Percentiles rank a stretch among this genome's conserved stretches.
phyloP scores from a whole-genome alignment of 2,329 filamentous ascomycete species.

The Aspergillus tamarii region DNA sequence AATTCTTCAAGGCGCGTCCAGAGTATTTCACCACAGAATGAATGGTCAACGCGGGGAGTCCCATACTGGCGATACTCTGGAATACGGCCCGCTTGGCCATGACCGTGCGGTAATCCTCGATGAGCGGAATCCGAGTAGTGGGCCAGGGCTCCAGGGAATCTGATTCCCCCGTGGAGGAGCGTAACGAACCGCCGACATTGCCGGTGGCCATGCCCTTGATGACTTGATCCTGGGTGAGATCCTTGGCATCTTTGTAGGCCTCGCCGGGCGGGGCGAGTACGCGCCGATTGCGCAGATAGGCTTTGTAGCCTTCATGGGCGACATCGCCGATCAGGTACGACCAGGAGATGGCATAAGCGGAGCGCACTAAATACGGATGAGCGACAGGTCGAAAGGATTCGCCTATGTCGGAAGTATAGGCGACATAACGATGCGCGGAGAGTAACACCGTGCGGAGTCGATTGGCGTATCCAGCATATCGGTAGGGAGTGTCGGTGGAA shows the following conservation, averaged over 20 bases:
- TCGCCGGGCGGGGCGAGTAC: conserved; percentile 69
- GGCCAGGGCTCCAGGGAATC: conserved; percentile 40
- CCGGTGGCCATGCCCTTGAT: conserved; percentile 41
- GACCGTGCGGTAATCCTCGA: conserved; percentile 88
- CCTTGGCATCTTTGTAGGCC: conserved; percentile 43
- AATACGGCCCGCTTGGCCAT: conserved; percentile 91
- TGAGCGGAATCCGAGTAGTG: conserved; percentile 62
- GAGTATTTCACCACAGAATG: conserved; percentile 91
- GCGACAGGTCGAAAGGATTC: conserved; percentile 94
- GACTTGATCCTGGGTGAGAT: conserved; percentile 35
- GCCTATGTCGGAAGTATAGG: conserved; percentile 94
- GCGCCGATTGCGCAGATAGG: conserved; percentile 83
- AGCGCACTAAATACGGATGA: conserved; percentile 77
- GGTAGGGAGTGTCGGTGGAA: conserved; percentile 80
- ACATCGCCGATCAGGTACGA: conserved; percentile 90
- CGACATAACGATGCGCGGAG: conserved; percentile 91
- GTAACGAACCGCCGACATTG: conserved; percentile 29
- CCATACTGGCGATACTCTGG: conserved; percentile 90
- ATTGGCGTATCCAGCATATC: conserved; percentile 90
- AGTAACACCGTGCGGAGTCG: conserved; percentile 84
- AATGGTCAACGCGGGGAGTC: conserved; percentile 88
- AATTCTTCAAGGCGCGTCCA: conserved; percentile 79
- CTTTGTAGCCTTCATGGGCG: conserved; percentile 89
- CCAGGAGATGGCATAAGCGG: conserved; percentile 91
- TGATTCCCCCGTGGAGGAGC: conserved; percentile 8